phyloP scores from a whole-genome alignment of 148 eudicot species.

The Mesembryanthemum crystallinum region DNA sequence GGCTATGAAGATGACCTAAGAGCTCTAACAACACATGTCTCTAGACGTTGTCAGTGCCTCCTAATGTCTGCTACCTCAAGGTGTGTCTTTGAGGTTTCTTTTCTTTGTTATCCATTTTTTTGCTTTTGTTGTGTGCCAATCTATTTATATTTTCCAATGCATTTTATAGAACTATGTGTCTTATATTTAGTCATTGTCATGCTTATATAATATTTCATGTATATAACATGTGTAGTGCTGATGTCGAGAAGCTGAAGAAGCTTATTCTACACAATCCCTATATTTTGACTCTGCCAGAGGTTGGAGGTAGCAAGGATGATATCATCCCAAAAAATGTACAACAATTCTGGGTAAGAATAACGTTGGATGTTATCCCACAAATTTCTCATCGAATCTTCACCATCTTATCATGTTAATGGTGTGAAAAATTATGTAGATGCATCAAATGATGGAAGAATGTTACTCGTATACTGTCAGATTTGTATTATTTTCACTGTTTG shows the following conservation, averaged over 20 bases:
- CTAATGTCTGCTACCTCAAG: slow-evolving; percentile 98
- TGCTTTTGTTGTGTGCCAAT: neutral
- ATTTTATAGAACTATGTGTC: neutral
- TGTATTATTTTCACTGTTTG: neutral
- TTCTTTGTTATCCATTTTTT: neutral
- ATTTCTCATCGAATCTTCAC: neutral
- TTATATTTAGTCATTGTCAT: neutral
- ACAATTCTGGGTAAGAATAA: slow-evolving; percentile 68
- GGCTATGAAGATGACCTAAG: slow-evolving; percentile 86
- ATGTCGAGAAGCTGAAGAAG: slow-evolving; percentile 85
- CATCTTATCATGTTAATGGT: neutral
- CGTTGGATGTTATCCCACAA: neutral
- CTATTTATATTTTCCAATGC: neutral
- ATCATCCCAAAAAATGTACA: slow-evolving; percentile 81
- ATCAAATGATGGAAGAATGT: neutral
- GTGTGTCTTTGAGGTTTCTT: slow-evolving; percentile 33
- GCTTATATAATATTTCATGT: neutral
- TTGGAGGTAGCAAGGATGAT: slow-evolving; percentile 72
- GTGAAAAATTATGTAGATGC: neutral
- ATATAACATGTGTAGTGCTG: slow-evolving; percentile 51
- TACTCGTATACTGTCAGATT: neutral
- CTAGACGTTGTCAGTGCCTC: slow-evolving; percentile 86
- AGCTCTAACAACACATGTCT: slow-evolving; percentile 71
- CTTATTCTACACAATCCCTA: slow-evolving; percentile 84
- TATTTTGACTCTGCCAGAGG: slow-evolving; percentile 77